Percentiles rank a stretch among this genome's conserved stretches.
Conservation (phyloP, 192 early-diverging fungal species). For the Coemansia sp. region DNA sequence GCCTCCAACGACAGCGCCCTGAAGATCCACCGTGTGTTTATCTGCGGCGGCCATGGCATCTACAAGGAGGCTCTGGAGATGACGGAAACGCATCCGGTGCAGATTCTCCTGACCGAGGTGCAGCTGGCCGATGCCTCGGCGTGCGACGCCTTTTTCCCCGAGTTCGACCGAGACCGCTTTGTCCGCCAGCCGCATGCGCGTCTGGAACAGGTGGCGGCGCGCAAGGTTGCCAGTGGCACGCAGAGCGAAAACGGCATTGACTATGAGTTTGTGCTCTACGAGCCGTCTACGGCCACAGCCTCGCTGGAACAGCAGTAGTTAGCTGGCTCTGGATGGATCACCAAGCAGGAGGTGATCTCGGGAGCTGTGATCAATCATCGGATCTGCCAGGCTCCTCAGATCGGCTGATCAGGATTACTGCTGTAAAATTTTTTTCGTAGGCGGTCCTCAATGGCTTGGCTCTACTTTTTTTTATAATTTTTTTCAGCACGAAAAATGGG, state of each 20-base stretch:
- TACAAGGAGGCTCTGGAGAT: conserved; percentile 68
- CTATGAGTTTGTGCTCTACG: conserved; percentile 60
- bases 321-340: too few relatives aligned
- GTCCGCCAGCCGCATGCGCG: conserved; percentile 48
- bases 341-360: too few relatives aligned
- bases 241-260: conserved; percentile 55
- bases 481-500: too few relatives aligned
- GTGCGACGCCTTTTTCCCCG: conserved; percentile 81
- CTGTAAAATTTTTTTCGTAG: not conserved
- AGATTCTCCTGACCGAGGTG: conserved; percentile 71
- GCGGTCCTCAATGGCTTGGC: too few relatives aligned
- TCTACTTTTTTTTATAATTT: too few relatives aligned
- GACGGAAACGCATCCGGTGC: conserved; percentile 26
- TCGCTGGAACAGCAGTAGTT: too few relatives aligned
- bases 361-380: too few relatives aligned
- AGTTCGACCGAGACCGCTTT: conserved; percentile 44
- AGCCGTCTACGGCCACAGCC: too few relatives aligned
- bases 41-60: conserved; percentile 77
- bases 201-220: conserved; percentile 45
- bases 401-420: conserved; percentile 2
- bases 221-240: conserved; percentile 33
- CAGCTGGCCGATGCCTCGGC: conserved; percentile 52
- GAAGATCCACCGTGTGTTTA: conserved; percentile 56
- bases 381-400: too few relatives aligned
- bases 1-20: not conserved